phyloP scores from a whole-genome alignment of 2,329 filamentous ascomycete species.

The Colletotrichum karsti region DNA sequence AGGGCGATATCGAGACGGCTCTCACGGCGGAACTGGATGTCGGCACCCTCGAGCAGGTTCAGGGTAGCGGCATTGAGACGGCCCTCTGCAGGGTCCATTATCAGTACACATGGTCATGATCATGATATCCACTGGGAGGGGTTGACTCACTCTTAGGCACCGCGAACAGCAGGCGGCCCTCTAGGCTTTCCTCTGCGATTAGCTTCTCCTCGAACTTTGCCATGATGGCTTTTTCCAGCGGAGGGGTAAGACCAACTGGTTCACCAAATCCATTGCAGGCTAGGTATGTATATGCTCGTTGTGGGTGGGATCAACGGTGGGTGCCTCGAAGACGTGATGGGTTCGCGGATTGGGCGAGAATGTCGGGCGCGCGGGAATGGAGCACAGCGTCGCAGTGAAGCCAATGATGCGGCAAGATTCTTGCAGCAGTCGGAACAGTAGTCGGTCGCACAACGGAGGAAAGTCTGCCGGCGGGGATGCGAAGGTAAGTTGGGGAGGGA shows the following conservation, averaged over 20 bases:
- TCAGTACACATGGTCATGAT: conserved; percentile 30
- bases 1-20: conserved; percentile 96
- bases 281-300: conserved; percentile 3
- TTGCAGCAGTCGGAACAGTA: conserved; percentile 1
- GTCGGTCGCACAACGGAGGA: conserved; percentile 3
- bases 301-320: no score
- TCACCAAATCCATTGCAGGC: conserved; percentile 59
- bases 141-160: conserved; percentile 91
- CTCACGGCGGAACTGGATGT: conserved; percentile 96
- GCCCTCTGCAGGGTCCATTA: conserved; percentile 71
- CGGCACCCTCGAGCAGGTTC: conserved; percentile 90
- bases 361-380: conserved; percentile 23
- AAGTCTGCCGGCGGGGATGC: not conserved
- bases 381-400: conserved; percentile 20
- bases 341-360: conserved; percentile 6
- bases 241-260: conserved; percentile 52
- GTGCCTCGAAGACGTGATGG: not conserved
- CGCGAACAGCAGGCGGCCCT: conserved; percentile 92
- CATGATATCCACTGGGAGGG: conserved; percentile 9
- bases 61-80: conserved; percentile 88
- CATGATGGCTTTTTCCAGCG: conserved; percentile 5
- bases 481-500: not conserved
- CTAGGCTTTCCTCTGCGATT: conserved; percentile 66
- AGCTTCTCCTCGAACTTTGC: conserved; percentile 25
- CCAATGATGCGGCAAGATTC: conserved; percentile 25